Percentiles rank a stretch among this genome's conserved stretches.
These are phyloP conservation scores for Fraxinus nigra DNA, from an alignment of 305 asterid genomes.

Conservation along the genomic window DNA sequence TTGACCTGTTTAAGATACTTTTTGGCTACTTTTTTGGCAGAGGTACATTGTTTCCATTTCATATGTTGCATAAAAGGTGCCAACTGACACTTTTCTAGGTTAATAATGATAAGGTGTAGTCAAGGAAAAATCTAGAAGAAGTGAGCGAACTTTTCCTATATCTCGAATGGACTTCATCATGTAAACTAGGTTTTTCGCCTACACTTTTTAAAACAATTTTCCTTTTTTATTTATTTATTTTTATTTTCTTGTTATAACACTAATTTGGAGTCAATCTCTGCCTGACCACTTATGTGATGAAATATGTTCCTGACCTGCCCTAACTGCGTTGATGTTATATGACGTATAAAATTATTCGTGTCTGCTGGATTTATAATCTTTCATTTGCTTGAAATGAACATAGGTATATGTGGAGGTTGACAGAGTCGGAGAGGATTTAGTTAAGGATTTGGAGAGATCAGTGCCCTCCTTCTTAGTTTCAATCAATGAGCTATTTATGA, in stretches of 20 bases:
- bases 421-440: conserved; percentile 66
- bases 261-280: background rate
- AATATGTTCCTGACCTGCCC: background rate
- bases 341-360: background rate
- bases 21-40: conserved; percentile 82
- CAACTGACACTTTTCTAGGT: background rate
- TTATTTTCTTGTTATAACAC: background rate
- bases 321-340: conserved; percentile 1
- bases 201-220: background rate
- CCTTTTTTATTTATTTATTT: background rate
- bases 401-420: conserved; percentile 89
- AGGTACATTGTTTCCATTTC: conserved; percentile 47
- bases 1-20: conserved; percentile 69
- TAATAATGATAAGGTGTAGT: background rate
- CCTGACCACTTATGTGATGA: background rate
- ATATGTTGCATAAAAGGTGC: background rate
- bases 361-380: conserved; percentile 14
- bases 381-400: conserved; percentile 23
- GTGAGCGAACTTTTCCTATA: background rate
- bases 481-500: conserved; percentile 63
- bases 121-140: background rate
- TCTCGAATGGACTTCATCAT: background rate
- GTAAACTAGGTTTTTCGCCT: background rate
- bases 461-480: conserved; percentile 64
- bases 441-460: conserved; percentile 63